These are phyloP conservation scores for Vitis rotundifolia DNA, from an alignment of 164 flowering plant genomes.

Conservation along the genomic window DNA sequence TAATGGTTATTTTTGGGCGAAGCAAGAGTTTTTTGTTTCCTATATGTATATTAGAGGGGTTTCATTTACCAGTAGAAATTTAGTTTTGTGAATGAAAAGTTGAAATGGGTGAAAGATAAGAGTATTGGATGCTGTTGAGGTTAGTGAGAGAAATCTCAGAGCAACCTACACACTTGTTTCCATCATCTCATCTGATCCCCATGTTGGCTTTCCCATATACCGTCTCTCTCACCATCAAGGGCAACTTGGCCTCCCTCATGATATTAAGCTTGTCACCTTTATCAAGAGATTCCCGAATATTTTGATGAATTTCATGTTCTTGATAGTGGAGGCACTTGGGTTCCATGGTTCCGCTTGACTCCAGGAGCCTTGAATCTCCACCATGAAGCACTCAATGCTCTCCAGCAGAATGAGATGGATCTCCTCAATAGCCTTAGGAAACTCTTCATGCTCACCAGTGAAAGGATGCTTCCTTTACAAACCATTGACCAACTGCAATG, in stretches of 20 bases:
- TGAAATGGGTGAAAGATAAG: constrained; percentile 91
- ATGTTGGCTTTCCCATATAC: no score
- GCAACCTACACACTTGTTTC: constrained; percentile 68
- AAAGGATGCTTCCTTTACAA: no score
- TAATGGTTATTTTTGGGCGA: constrained; percentile 9
- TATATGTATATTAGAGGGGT: constrained; percentile 16
- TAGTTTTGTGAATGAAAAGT: constrained; percentile 71
- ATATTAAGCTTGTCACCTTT: constrained; percentile 69
- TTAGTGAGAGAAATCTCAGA: constrained; percentile 51
- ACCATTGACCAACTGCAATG: no score
- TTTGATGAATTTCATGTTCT: constrained; percentile 51
- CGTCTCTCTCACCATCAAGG: no score
- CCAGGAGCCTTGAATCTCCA: constrained; percentile 57
- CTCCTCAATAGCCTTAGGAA: no score
- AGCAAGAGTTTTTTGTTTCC: constrained; percentile 7
- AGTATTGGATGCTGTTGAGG: constrained; percentile 60
- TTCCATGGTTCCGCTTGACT: no score
- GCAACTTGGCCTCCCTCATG: no score
- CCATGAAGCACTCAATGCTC: constrained; percentile 39
- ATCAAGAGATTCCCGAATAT: constrained; percentile 66
- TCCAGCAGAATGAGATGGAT: constrained; percentile 39
- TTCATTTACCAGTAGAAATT: constrained; percentile 49
- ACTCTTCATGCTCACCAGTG: no score
- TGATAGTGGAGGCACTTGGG: constrained; percentile 55
- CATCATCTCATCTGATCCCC: no score